Base-by-base conservation (phyloP, 805 yeast species). In the Nakazawaea molendinolei region DNA sequence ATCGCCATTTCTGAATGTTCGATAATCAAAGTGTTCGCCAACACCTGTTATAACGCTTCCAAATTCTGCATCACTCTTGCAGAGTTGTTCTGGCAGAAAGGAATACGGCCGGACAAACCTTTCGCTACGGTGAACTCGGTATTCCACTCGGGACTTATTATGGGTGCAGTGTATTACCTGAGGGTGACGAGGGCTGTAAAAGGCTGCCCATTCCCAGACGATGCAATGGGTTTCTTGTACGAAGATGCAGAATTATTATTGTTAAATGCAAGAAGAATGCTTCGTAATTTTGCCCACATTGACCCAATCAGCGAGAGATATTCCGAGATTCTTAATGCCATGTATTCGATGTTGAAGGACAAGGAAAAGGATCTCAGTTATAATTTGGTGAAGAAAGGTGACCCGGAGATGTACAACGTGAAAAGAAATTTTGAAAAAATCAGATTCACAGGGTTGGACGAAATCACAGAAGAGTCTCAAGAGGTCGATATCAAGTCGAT, bases 41-140 rank as follows among this genome's bases (percentile, higher is more conserved):
- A 55, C 13, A 55, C 66, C 1, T 58, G 65, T 41, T 53, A 59
- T 28, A 62, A 59, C 38, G 49, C 67, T 1, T 52, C 67, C 2
- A 42, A 61, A 8, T 43, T 63, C 23, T 50, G 53, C n/a, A 53
- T 61, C n/a, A 53, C 56, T 30, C 43, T 61, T 22, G 52, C 55
- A 21, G 54, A 56, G 29, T 49, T 45, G 29, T 53, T 47, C 37
- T 47, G 46, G 37, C 42, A 45, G 28, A 47, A 48, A 23, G 45
- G 57, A 35, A 45, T 58, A 8, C 63, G 58, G 17, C 60, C 67
- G 19, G 46, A 58, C 23, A 64, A 60, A 38, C 65, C 64, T 33
- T 48, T 60, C 33, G 47, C 57, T 15, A 44, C 58, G 23, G 49
- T 54, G 5, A 57, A 58, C 13, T 52, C 53, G 26, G 45, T 58